These are phyloP conservation scores for Aspergillus ustus DNA, from an alignment of 2,329 filamentous ascomycete species.

Conservation along the genomic window DNA sequence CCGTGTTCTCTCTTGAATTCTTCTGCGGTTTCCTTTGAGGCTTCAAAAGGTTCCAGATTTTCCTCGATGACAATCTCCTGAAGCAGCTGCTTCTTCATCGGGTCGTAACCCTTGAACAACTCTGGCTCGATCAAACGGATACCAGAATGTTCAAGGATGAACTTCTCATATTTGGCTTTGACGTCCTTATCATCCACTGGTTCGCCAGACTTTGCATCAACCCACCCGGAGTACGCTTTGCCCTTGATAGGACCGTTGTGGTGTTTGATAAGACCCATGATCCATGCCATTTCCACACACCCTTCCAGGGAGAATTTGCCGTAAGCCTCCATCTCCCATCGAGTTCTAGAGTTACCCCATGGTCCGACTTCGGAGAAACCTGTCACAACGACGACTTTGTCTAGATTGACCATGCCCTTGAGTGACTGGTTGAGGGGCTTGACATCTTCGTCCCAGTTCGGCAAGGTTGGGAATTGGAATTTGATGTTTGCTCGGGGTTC, in stretches of 20 bases:
- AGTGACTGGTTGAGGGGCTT: slow-evolving; percentile 85
- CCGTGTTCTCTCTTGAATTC: slow-evolving; percentile 97
- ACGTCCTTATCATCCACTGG: slow-evolving; percentile 98
- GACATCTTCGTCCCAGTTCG: slow-evolving; percentile 89
- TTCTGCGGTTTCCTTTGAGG: slow-evolving; percentile 94
- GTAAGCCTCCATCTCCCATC: slow-evolving; percentile 99
- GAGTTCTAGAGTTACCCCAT: slow-evolving; percentile 97
- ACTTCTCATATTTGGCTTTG: slow-evolving; percentile 96
- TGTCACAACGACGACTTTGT: slow-evolving; percentile 96
- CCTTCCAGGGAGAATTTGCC: slow-evolving; percentile 97
- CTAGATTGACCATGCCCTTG: slow-evolving; percentile 97
- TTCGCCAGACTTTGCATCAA: slow-evolving; percentile 90
- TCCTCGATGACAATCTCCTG: slow-evolving; percentile 98
- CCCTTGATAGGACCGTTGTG: slow-evolving; percentile 96
- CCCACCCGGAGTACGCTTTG: slow-evolving; percentile 93
- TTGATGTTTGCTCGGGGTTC: slow-evolving; percentile 97
- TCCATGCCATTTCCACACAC: slow-evolving; percentile 99
- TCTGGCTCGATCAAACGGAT: slow-evolving; percentile 98
- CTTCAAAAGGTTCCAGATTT: slow-evolving; percentile 94
- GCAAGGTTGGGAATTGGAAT: slow-evolving; percentile 88
- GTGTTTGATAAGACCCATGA: slow-evolving; percentile 99
- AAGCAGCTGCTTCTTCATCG: slow-evolving; percentile 96
- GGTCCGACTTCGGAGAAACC: slow-evolving; percentile 84
- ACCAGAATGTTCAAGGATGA: slow-evolving; percentile 93
- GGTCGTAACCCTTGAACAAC: slow-evolving; percentile 94